Conservation (phyloP, 1,139 yeast genomes). For the Wickerhamomyces sp. region DNA sequence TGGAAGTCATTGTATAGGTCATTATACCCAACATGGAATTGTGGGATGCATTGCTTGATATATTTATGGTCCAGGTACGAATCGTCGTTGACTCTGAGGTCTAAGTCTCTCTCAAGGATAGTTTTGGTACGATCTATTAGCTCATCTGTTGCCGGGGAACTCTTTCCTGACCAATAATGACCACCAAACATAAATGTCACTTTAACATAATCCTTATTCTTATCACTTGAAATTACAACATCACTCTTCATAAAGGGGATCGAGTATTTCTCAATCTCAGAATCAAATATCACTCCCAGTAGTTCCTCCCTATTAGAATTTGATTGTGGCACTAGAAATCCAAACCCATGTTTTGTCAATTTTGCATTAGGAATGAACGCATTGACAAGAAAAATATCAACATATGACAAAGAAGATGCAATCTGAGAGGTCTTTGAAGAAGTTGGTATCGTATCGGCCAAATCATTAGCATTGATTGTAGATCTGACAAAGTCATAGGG, state of each 20-base stretch:
- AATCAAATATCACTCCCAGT: constrained; percentile 87
- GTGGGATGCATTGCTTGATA: constrained; percentile 67
- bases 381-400: constrained; percentile 54
- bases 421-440: constrained; percentile 5
- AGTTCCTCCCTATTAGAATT: constrained; percentile 51
- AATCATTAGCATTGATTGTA: constrained; percentile 41
- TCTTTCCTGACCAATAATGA: constrained; percentile 40
- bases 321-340: constrained; percentile 73
- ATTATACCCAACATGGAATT: constrained; percentile 69
- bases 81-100: constrained; percentile 34
- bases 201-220: constrained; percentile 48
- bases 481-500: constrained; percentile 50
- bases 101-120: constrained; percentile 47
- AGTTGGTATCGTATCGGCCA: constrained; percentile 23
- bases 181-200: constrained; percentile 93
- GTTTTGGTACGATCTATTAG: constrained; percentile 2
- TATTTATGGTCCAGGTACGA: constrained; percentile 30
- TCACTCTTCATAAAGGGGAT: constrained; percentile 23
- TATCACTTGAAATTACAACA: constrained; percentile 18
- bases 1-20: constrained; percentile 38
- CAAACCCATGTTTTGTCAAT: constrained; percentile 58
- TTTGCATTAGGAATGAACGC: constrained; percentile 41
- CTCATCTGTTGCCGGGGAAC: background rate
- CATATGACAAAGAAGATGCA: constrained; percentile 14
- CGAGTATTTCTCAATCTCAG: constrained; percentile 61